Conservation (phyloP, 208 protist species). For the Tritrichomonas musculus region DNA sequence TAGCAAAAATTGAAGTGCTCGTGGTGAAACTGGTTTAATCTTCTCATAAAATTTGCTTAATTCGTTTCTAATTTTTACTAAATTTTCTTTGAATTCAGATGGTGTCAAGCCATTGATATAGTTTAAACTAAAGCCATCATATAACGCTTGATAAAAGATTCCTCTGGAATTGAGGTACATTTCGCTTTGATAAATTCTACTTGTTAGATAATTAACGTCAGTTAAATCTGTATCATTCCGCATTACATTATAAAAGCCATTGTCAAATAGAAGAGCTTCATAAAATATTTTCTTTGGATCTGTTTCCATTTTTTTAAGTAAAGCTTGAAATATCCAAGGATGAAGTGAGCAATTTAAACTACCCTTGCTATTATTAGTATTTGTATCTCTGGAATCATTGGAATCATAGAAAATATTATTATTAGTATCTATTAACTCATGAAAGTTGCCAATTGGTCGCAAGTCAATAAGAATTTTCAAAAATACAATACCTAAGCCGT, state of each 20-base stretch:
- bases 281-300: not conserved
- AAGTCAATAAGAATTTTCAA: not conserved
- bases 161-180: not conserved
- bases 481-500: not conserved
- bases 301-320: not conserved
- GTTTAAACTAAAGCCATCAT: not conserved
- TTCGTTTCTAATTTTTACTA: not conserved
- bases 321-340: not conserved
- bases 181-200: not conserved
- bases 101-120: not conserved
- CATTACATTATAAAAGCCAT: not conserved
- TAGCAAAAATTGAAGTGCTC: not conserved
- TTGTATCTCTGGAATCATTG: too few species aligned
- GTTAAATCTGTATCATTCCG: not conserved
- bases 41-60: not conserved
- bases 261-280: not conserved
- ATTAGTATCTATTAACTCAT: not conserved
- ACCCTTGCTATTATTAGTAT: not conserved
- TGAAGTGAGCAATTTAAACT: not conserved
- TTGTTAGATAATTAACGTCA: not conserved
- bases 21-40: not conserved
- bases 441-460: not conserved
- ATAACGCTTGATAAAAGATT: not conserved
- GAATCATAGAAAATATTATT: too few species aligned
- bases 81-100: not conserved